A percentile compares a stretch with the other conserved stretches of the same genome.
phyloP scores from a whole-genome alignment of 129 eudicot genomes.

The Solidago caesia region DNA sequence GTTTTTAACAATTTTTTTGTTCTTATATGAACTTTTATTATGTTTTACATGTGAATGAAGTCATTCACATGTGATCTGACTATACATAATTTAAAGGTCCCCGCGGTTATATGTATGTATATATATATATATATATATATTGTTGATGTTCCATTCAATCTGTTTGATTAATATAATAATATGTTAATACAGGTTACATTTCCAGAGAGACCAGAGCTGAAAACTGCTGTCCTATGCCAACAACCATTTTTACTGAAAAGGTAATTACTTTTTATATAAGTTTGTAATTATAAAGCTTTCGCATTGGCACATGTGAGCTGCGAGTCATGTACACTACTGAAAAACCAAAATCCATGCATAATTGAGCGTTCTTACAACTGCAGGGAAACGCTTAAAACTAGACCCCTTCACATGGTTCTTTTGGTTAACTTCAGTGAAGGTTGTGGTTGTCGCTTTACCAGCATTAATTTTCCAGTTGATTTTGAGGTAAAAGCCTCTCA shows the following conservation, averaged over 20 bases:
- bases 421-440: conserved; percentile 59
- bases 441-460: conserved; percentile 49
- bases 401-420: conserved; percentile 49
- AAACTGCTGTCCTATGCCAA: conserved; percentile 47
- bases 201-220: conserved; percentile 69
- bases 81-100: no score
- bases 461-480: conserved; percentile 48
- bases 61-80: no score
- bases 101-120: neutral
- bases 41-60: no score
- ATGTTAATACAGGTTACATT: conserved; percentile 56
- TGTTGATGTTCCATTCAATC: neutral
- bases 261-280: conserved; percentile 13
- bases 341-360: no score
- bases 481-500: conserved; percentile 45
- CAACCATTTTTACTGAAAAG: conserved; percentile 63
- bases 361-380: conserved; percentile 15
- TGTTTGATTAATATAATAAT: conserved; percentile 2
- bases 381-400: conserved; percentile 56
- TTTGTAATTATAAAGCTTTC: neutral
- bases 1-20: no score
- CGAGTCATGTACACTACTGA: no score
- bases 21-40: no score
- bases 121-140: neutral
- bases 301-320: no score